Conservation (phyloP, 148 eudicot genomes). For the Vaccinium myrtillus region DNA sequence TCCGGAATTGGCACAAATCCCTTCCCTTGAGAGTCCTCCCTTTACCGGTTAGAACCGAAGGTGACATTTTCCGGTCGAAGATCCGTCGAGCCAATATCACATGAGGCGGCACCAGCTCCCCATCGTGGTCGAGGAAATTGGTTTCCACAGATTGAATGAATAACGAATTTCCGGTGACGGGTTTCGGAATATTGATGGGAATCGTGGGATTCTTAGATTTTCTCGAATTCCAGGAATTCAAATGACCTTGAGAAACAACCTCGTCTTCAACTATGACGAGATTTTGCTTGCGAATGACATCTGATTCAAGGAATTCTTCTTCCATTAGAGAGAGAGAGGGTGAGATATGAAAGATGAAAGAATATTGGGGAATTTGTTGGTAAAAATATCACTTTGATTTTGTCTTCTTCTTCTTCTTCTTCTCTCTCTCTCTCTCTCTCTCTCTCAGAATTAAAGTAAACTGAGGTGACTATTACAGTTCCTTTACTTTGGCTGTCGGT, state of each 20-base stretch:
- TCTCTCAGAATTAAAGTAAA: too few species aligned
- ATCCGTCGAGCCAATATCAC: conserved; percentile 48
- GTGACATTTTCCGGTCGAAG: conserved; percentile 35
- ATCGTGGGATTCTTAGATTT: conserved; percentile 22
- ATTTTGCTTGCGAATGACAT: conserved; percentile 40
- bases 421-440: too few species aligned
- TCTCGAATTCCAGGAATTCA: conserved; percentile 9
- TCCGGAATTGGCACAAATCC: conserved; percentile 58
- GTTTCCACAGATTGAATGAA: conserved; percentile 18
- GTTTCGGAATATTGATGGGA: conserved; percentile 27
- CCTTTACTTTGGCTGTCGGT: too few species aligned
- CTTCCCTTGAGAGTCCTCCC: conserved; percentile 61
- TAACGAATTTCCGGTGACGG: conserved; percentile 8
- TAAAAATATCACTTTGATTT: neutral
- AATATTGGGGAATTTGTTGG: neutral
- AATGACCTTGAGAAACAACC: neutral
- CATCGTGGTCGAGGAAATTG: conserved; percentile 29
- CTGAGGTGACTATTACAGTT: too few species aligned
- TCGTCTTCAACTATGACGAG: neutral
- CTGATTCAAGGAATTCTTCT: conserved; percentile 64
- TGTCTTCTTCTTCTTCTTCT: too few species aligned
- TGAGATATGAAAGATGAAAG: neutral
- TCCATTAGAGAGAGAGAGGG: conserved; percentile 16
- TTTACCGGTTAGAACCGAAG: conserved; percentile 36
- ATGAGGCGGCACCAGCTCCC: conserved; percentile 60